Base-by-base conservation (phyloP, 2,329 filamentous ascomycete species). In the Cadophora malorum region DNA sequence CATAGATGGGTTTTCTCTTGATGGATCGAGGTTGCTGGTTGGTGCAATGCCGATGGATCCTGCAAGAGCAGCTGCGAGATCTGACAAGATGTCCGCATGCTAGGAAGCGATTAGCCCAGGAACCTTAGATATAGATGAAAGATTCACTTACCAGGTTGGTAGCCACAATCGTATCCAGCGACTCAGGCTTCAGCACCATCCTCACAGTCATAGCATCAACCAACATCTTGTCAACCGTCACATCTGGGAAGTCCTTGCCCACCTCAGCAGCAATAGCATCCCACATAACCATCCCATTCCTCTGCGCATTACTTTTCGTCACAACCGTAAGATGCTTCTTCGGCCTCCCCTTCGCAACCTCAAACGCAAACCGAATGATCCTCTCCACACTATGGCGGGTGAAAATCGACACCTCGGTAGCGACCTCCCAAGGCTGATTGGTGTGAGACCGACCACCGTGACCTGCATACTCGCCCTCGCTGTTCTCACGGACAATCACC, bases 31-130 rank as follows among this genome's bases (percentile, higher is more conserved):
- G 72, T 91, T 91, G 60, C 84, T 87, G 0, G 89, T 91, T 3
- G 90, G 89, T 3, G 90, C 90, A 67, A 93, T 91, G 9, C 90
- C 90, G 69, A 92, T 92, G 1, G 86, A 89, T 0, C 90, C 90
- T 2, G 90, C 90, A 7, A 92, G 80, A 0, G 89, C 88, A 16
- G 90, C 90, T 6, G 90, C 90, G 23, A 92, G 81, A 74, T 92
- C 90, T 0, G 89, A 91, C 4, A 92, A 83, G 61, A 91, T 91
- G 70, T 91, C 89, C 6, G 88, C 88, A 69, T 83, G 82, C 31
- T 66, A n/a, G 21, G 12, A 10, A n/a, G 16, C 25, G 9, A 31
- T 63, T 35, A 66, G 50, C 10, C 23, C 14, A 33, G 7, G 7
- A 59, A 5, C 28, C 35, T 45, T 4, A 2, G n/a, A 60, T 1